Percentiles rank a stretch among this genome's conserved stretches.
Evolutionary conservation across 352 stramenopile species (phyloP).

Genomic region (Phytophthora cryptogea): DNA sequence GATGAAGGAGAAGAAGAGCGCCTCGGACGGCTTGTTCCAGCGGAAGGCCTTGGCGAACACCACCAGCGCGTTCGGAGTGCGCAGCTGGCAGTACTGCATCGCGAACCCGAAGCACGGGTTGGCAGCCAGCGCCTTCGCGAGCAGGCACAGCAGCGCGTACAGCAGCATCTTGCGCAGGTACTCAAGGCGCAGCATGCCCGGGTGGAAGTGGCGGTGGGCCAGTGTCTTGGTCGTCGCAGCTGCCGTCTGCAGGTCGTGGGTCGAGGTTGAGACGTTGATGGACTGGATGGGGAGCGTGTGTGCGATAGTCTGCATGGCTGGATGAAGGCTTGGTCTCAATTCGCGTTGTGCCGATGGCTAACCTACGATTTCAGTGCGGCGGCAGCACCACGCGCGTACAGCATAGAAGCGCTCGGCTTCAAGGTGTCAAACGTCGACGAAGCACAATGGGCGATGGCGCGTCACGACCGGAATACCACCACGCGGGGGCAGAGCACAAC

Average conservation of each 20-base stretch:
- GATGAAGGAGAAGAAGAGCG: conserved; percentile 33
- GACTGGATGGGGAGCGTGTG: not conserved
- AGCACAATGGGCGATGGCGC: conserved; percentile 11
- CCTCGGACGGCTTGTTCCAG: conserved; percentile 19
- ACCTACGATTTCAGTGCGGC: not conserved
- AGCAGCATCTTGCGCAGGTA: conserved; percentile 31
- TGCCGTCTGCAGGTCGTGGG: not conserved
- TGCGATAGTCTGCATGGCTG: conserved; percentile 16
- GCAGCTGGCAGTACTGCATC: conserved; percentile 32
- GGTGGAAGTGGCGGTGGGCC: not conserved
- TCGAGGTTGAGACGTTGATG: not conserved
- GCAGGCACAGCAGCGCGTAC: conserved; percentile 27
- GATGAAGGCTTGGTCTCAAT: conserved; percentile 9
- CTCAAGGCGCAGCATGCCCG: conserved; percentile 24
- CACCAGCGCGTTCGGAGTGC: conserved; percentile 21
- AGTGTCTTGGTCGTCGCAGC: conserved; percentile 3
- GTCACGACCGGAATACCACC: conserved; percentile 15
- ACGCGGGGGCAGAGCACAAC: too few relatives aligned
- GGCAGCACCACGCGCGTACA: not conserved
- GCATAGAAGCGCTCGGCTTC: conserved; percentile 4
- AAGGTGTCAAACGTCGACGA: conserved; percentile 25
- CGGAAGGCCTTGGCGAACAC: conserved; percentile 30
- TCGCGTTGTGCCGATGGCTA: conserved; percentile 14
- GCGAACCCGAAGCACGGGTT: conserved; percentile 31
- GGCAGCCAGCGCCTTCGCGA: conserved; percentile 21